Percentiles rank a stretch among this genome's conserved stretches.
These are phyloP conservation scores for Leucocoprinus birnbaumii DNA, from an alignment of 768 basidiomycete species.

Conservation along the genomic window DNA sequence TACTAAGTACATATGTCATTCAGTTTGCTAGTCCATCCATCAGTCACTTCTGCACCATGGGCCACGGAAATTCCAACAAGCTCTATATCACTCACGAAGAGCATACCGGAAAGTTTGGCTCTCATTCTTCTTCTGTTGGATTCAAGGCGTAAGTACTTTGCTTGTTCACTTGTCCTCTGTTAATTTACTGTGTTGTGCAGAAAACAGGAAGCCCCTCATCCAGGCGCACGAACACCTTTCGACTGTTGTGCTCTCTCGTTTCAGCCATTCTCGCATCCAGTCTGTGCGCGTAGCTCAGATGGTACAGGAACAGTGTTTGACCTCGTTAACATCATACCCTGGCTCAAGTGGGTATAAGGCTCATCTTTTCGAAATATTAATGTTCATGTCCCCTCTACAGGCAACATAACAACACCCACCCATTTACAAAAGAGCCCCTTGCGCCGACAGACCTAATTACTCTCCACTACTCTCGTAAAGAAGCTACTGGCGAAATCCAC, in stretches of 20 bases:
- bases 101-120: constrained; percentile 76
- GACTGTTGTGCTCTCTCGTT: constrained; percentile 92
- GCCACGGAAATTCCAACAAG: constrained; percentile 85
- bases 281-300: constrained; percentile 80
- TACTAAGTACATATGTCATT: neutral
- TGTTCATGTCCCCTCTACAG: constrained; percentile 33
- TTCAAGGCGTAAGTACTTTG: constrained; percentile 54
- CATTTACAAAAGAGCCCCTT: constrained; percentile 72
- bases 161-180: constrained; percentile 7
- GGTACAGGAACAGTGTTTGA: constrained; percentile 84
- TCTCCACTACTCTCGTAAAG: constrained; percentile 81
- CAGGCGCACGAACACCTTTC: constrained; percentile 69
- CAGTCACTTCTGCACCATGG: constrained; percentile 42
- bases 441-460: constrained; percentile 70
- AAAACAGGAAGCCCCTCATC: constrained; percentile 65
- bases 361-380: neutral
- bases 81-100: constrained; percentile 89
- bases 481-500: constrained; percentile 80
- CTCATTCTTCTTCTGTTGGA: constrained; percentile 78
- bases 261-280: constrained; percentile 86
- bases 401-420: constrained; percentile 79
- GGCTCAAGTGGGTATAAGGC: constrained; percentile 72
- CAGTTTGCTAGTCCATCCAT: neutral
- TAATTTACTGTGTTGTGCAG: constrained; percentile 29
- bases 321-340: constrained; percentile 89